Evolutionary conservation across 2,329 filamentous ascomycete genomes (phyloP).

Genomic region (Talaromyces sp.): DNA sequence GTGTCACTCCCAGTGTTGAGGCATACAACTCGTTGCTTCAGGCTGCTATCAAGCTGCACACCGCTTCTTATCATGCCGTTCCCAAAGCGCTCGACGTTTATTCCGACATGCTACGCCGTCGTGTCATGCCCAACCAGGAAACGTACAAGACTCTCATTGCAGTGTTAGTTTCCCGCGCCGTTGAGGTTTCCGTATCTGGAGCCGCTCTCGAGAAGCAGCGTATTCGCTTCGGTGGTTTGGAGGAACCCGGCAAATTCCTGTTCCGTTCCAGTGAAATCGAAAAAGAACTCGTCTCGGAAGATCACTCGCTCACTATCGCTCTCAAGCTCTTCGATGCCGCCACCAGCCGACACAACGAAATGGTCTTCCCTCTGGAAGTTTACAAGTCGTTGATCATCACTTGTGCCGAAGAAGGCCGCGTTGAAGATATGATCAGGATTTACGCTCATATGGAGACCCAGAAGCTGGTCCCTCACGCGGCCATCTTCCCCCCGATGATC

Average conservation of each 20-base stretch:
- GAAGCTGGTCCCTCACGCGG: constrained; percentile 69
- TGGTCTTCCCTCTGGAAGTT: constrained; percentile 71
- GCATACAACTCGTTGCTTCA: constrained; percentile 91
- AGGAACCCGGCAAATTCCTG: constrained; percentile 80
- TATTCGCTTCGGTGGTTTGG: constrained; percentile 78
- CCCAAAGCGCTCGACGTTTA: constrained; percentile 93
- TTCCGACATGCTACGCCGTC: constrained; percentile 88
- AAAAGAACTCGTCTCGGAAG: constrained; percentile 78
- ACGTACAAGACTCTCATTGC: constrained; percentile 88
- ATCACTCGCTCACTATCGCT: constrained; percentile 80
- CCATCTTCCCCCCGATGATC: constrained; percentile 90
- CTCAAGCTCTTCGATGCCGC: constrained; percentile 82
- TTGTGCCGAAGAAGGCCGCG: constrained; percentile 74
- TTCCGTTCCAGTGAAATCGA: constrained; percentile 84
- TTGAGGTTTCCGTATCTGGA: constrained; percentile 73
- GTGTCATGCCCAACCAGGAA: constrained; percentile 73
- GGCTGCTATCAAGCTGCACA: constrained; percentile 78
- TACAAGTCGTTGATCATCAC: constrained; percentile 83
- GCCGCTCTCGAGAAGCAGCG: constrained; percentile 74
- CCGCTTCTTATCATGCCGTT: constrained; percentile 75
- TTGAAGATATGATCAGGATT: constrained; percentile 84
- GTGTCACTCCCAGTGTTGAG: constrained; percentile 72
- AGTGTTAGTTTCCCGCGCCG: constrained; percentile 72
- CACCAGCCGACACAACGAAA: constrained; percentile 56
- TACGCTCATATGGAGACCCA: constrained; percentile 87